phyloP scores from a whole-genome alignment of 2,329 filamentous ascomycete genomes.

The Sporothrix dimorphospora region DNA sequence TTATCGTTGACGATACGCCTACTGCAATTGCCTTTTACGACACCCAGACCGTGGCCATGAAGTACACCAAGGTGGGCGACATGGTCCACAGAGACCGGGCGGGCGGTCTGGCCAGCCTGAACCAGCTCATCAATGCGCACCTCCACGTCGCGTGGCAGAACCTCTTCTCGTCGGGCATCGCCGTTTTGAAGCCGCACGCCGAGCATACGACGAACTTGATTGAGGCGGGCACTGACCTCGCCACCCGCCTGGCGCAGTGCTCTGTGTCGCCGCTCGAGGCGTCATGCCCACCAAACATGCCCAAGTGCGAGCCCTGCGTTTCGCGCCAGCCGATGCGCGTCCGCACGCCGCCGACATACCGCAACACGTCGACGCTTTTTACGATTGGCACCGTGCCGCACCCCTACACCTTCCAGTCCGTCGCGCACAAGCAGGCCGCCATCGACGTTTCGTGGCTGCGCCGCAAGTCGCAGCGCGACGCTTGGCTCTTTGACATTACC shows the following conservation, averaged over 20 bases:
- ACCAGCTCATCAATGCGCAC: slow-evolving; percentile 79
- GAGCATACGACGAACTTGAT: slow-evolving; percentile 75
- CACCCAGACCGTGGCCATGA: slow-evolving; percentile 59
- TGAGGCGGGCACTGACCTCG: slow-evolving; percentile 70
- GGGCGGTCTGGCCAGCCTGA: slow-evolving; percentile 67
- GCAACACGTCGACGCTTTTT: slow-evolving; percentile 73
- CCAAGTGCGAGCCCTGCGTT: slow-evolving; percentile 74
- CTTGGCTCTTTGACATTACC: slow-evolving; percentile 75
- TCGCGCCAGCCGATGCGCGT: slow-evolving; percentile 67
- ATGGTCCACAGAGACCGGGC: slow-evolving; percentile 60
- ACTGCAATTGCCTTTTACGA: slow-evolving; percentile 79
- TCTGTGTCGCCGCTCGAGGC: slow-evolving; percentile 70
- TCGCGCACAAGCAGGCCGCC: slow-evolving; percentile 64
- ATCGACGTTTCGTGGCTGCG: slow-evolving; percentile 69
- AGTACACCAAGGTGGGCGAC: slow-evolving; percentile 70
- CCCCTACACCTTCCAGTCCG: slow-evolving; percentile 77
- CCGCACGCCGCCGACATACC: slow-evolving; percentile 66
- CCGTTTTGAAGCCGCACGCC: slow-evolving; percentile 77
- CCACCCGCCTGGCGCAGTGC: slow-evolving; percentile 75
- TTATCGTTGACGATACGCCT: slow-evolving; percentile 67
- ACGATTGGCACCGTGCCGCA: slow-evolving; percentile 89
- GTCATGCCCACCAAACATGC: slow-evolving; percentile 82
- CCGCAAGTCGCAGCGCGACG: slow-evolving; percentile 70
- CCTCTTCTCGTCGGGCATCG: slow-evolving; percentile 73
- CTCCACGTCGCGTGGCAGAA: slow-evolving; percentile 85